phyloP scores from a whole-genome alignment of 2,329 filamentous ascomycete species.

The Pseudohalonectria lignicola region DNA sequence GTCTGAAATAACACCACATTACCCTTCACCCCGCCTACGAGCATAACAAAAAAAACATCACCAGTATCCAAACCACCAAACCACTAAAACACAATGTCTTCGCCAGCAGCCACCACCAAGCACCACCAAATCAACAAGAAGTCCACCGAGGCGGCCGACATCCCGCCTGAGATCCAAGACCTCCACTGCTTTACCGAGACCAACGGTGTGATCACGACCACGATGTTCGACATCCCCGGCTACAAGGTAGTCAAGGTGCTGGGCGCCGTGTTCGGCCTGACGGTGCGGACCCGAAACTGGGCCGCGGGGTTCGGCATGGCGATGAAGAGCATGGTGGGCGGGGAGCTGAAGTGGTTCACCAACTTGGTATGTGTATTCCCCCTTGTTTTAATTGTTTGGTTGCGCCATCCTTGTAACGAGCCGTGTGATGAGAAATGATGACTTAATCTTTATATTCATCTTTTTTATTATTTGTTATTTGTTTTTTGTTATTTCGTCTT shows the following conservation, averaged over 20 bases:
- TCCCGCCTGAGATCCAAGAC: conserved; percentile 26
- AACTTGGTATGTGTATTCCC: conserved; percentile 26
- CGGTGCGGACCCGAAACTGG: conserved; percentile 39
- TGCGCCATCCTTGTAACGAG: too few species aligned
- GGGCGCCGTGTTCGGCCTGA: conserved; percentile 36
- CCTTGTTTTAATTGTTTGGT: too few species aligned
- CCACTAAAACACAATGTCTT: background rate
- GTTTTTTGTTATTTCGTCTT: background rate
- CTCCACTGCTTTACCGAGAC: conserved; percentile 47
- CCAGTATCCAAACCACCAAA: too few species aligned
- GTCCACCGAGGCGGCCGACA: background rate
- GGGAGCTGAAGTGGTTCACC: conserved; percentile 49
- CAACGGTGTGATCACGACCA: conserved; percentile 48
- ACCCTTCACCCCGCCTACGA: too few species aligned
- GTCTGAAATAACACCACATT: too few species aligned
- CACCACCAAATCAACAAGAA: background rate
- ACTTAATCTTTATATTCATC: background rate
- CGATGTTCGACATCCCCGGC: conserved; percentile 53
- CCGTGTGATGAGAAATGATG: too few species aligned
- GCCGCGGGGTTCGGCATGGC: conserved; percentile 44
- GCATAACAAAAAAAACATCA: too few species aligned
- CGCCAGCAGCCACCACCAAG: background rate
- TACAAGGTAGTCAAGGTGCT: conserved; percentile 47
- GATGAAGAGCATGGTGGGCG: conserved; percentile 44
- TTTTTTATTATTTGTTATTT: background rate